Conservation (phyloP, 2,329 filamentous ascomycete species). For the Plenodomus biglobosus region DNA sequence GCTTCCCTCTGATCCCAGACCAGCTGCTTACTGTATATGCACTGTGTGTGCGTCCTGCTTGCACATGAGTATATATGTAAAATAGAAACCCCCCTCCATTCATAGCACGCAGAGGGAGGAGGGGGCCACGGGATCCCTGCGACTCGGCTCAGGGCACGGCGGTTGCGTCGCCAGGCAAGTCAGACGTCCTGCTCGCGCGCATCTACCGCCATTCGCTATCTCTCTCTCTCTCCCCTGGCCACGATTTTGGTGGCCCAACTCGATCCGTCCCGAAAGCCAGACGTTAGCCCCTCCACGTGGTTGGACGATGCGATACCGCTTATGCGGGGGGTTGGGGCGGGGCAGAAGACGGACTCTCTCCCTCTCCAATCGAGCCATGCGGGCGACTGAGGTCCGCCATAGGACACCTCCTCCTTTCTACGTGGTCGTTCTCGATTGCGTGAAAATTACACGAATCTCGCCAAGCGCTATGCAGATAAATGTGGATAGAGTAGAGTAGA, state of each 20-base stretch:
- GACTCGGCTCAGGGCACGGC: constrained; percentile 18
- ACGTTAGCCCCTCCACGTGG: constrained; percentile 24
- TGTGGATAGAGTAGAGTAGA: too few relatives aligned
- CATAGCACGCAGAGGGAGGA: constrained; percentile 1
- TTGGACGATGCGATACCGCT: constrained; percentile 30
- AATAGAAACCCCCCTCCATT: not conserved
- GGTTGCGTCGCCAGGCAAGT: constrained; percentile 39
- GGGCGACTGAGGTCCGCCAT: constrained; percentile 4
- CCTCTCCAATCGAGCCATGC: constrained; percentile 11
- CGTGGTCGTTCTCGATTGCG: constrained; percentile 30
- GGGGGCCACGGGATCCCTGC: constrained; percentile 6
- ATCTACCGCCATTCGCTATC: constrained; percentile 13
- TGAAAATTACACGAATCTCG: not conserved
- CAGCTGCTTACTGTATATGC: too few relatives aligned
- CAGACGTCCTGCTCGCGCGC: constrained; percentile 26
- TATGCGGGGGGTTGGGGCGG: constrained; percentile 33
- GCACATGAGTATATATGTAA: too few relatives aligned
- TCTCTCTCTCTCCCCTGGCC: constrained; percentile 15
- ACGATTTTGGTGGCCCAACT: not conserved
- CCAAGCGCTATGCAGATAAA: too few relatives aligned
- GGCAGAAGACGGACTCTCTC: constrained; percentile 20
- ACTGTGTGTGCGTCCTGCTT: too few relatives aligned
- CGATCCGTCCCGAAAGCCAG: constrained; percentile 37
- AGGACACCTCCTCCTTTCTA: constrained; percentile 15
- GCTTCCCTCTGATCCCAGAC: too few relatives aligned